Conservation (phyloP, 257 asterid species). For the Cynanchum wilfordii region DNA sequence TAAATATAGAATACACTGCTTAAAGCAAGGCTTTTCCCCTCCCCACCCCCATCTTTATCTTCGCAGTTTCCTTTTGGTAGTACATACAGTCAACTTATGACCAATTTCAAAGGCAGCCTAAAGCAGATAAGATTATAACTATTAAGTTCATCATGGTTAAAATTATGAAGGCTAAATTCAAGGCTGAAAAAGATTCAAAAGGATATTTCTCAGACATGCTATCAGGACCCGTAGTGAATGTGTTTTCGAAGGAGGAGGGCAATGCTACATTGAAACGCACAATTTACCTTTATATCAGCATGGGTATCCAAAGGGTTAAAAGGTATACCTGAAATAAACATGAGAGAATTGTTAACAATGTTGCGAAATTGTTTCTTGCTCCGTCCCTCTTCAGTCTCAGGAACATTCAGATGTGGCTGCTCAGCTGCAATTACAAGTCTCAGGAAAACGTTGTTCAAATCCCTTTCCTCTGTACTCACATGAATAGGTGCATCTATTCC, state of each 20-base stretch:
- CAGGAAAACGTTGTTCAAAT: slow-evolving; percentile 65
- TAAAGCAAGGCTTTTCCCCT: neutral
- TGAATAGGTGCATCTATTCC: slow-evolving; percentile 84
- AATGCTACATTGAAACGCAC: neutral
- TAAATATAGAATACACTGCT: neutral
- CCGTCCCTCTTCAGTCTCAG: slow-evolving; percentile 83
- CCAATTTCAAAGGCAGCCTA: neutral
- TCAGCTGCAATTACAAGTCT: slow-evolving; percentile 80
- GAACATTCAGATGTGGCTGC: slow-evolving; percentile 77
- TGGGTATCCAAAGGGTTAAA: neutral
- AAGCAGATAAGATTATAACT: neutral
- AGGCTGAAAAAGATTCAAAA: neutral
- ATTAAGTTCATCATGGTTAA: neutral
- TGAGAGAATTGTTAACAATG: slow-evolving; percentile 56
- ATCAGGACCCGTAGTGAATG: neutral
- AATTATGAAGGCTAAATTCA: neutral
- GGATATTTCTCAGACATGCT: neutral
- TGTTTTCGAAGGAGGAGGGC: neutral
- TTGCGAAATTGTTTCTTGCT: slow-evolving; percentile 53
- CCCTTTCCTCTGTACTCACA: slow-evolving; percentile 76
- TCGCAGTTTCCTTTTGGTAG: neutral
- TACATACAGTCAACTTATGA: neutral
- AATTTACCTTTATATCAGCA: neutral
- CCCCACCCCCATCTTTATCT: neutral
- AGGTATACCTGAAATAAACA: slow-evolving; percentile 67